Evolutionary conservation across 164 flowering plant species (phyloP), one percentile per base, ranked within the genome.

Genomic region (Umbellularia californica): DNA sequence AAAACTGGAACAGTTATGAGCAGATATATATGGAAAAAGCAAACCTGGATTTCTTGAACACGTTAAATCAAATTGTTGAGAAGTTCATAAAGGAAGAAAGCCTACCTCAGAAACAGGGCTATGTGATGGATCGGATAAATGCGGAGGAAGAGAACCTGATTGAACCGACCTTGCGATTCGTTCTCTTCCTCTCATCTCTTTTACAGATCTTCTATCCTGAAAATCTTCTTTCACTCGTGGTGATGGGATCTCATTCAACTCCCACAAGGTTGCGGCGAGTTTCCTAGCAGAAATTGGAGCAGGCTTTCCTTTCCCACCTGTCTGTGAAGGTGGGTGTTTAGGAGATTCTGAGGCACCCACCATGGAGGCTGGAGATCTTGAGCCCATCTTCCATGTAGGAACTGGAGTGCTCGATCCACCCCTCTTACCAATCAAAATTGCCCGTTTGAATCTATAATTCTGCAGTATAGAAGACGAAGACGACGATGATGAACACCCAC

Each of bases 181-280:
- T 69, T 79, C 86, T 78, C 83, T 85, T 52, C 58, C 78, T 50
- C 81, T 78, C 24, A 25, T 74, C 75, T 80, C 85, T 78, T 79
- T 85, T 80, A 80, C 82, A 72, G 20, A 23, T 74, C 82, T 84
- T 73, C 75, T 82, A 77, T 83, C 85, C 25, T 74, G 82, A 13
- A 35, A 41, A 24, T 70, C 79, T 50, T 84, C 87, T 71, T 72
- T 81, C 72, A 77, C 65, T 30, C 78, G 72, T 4, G 88, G 90
- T 5, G 90, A 86, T 19, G 92, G 96, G 65, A 92, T 76, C 81
- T 90, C 95, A 68, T 95, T 92, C 93, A 93, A 84, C 78, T 91
- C 98, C 99, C 99, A 95, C 79, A 93, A 84, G 50, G 95, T 93
- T 23, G 99, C 97, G 23, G 97, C 99, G 51, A 95, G 90, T 78